Evolutionary conservation across 257 asterid genomes (phyloP).

Genomic region (Verbascum thapsus): DNA sequence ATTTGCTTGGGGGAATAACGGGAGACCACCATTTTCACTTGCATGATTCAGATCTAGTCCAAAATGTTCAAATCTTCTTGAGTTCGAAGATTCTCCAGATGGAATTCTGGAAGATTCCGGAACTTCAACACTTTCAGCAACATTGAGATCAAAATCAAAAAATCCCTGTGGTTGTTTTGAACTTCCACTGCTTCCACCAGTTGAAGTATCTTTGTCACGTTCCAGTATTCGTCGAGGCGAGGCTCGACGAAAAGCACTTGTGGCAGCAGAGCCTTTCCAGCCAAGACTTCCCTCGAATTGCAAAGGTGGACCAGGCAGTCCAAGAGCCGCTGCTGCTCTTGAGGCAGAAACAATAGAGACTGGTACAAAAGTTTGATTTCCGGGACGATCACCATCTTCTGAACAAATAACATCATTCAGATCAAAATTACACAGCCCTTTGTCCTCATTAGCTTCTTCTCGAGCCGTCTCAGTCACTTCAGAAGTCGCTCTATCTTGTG

Average conservation of each 20-base stretch:
- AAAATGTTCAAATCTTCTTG: constrained; percentile 53
- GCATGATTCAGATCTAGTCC: constrained; percentile 65
- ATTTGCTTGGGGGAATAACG: constrained; percentile 37
- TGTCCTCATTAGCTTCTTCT: constrained; percentile 47
- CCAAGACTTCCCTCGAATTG: constrained; percentile 80
- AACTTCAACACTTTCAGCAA: constrained; percentile 54
- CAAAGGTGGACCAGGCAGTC: constrained; percentile 58
- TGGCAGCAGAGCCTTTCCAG: constrained; percentile 85
- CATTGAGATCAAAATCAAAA: constrained; percentile 70
- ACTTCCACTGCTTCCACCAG: no score
- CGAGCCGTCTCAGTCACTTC: constrained; percentile 59
- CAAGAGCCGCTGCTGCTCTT: constrained; percentile 69
- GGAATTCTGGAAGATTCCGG: constrained; percentile 34
- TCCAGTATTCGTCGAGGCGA: constrained; percentile 59
- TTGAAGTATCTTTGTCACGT: no score
- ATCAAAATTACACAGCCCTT: constrained; percentile 56
- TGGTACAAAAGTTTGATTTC: constrained; percentile 42
- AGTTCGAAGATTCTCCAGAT: constrained; percentile 57
- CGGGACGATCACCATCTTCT: no score
- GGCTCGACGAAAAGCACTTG: constrained; percentile 78
- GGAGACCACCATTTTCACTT: constrained; percentile 43
- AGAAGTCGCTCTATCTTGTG: constrained; percentile 52
- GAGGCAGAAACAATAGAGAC: constrained; percentile 76
- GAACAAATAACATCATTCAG: no score
- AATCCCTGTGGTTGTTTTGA: no score